Evolutionary conservation across 441 rosid species (phyloP).

Genomic region (Gossypium schwendimanii): DNA sequence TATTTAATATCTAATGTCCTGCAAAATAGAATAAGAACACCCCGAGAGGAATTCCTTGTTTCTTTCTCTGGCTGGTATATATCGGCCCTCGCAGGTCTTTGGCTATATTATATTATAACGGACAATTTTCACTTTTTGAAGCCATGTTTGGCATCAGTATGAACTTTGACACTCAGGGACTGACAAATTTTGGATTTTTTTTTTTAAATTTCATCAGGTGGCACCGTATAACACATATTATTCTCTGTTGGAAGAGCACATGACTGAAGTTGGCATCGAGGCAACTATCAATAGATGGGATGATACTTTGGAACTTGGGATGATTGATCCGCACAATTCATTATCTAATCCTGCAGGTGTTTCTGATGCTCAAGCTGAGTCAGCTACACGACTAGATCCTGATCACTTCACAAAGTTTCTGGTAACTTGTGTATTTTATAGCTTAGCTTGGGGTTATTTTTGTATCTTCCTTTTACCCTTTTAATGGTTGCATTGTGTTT

Average conservation of each 20-base stretch:
- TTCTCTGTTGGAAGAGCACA: conserved; percentile 82
- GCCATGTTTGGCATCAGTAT: neutral
- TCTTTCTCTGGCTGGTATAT: neutral
- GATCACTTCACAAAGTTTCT: conserved; percentile 87
- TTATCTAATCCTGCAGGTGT: conserved; percentile 94
- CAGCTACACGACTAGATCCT: conserved; percentile 72
- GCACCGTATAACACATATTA: conserved; percentile 95
- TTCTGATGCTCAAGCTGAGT: conserved; percentile 87
- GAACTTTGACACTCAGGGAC: neutral
- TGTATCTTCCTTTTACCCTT: neutral
- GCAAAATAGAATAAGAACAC: neutral
- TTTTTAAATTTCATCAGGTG: conserved; percentile 42
- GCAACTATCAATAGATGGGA: conserved; percentile 82
- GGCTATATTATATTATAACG: neutral
- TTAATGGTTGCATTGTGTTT: neutral
- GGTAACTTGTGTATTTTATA: conserved; percentile 34
- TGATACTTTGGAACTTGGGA: conserved; percentile 76
- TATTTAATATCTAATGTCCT: neutral
- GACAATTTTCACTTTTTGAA: neutral
- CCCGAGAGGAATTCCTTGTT: neutral
- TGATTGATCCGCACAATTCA: conserved; percentile 92
- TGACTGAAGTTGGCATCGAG: conserved; percentile 74
- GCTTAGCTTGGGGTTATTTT: neutral
- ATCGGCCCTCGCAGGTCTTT: neutral
- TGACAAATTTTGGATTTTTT: neutral